Conservation (phyloP, 208 protist genomes). For the Trypanosoma conorhini region DNA sequence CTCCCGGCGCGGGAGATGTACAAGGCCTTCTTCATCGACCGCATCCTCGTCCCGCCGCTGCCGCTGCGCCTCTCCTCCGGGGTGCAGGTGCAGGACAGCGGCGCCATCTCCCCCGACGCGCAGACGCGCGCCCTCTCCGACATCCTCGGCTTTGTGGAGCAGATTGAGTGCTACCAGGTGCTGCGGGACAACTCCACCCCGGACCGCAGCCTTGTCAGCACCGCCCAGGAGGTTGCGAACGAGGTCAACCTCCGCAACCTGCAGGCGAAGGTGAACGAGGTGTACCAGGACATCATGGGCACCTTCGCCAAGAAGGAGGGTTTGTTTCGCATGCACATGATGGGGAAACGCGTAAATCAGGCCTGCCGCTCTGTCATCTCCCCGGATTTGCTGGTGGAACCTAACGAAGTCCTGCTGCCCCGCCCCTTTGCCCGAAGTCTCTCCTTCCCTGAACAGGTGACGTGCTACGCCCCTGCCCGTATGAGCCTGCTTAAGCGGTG, state of each 20-base stretch:
- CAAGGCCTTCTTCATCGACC: conserved; percentile 87
- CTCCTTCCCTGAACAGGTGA: conserved; percentile 96
- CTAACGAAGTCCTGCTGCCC: conserved; percentile 96
- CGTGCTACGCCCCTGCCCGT: conserved; percentile 65
- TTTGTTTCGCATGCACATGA: conserved; percentile 99
- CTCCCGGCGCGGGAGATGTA: conserved; percentile 62
- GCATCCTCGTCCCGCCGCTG: conserved; percentile 84
- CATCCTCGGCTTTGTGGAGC: conserved; percentile 75
- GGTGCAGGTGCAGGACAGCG: conserved; percentile 66
- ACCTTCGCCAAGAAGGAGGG: conserved; percentile 99
- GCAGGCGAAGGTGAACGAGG: conserved; percentile 80
- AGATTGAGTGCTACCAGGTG: conserved; percentile 82
- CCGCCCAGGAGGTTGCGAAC: conserved; percentile 62
- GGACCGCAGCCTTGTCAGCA: conserved; percentile 43
- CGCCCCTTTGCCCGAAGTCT: conserved; percentile 94
- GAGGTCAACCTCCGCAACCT: conserved; percentile 89
- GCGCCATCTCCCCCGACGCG: conserved; percentile 62
- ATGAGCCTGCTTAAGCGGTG: conserved; percentile 90
- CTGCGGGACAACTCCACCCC: conserved; percentile 64
- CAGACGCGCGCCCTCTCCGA: conserved; percentile 68
- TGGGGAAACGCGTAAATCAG: conserved; percentile 99
- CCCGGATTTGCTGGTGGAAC: conserved; percentile 97
- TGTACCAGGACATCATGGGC: conserved; percentile 72
- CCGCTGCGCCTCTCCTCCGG: conserved; percentile 81
- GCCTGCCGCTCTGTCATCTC: conserved; percentile 99